Percentiles rank a stretch among this genome's conserved stretches.
Conservation (phyloP, 306 rosid species). For the Cicer bijugum region DNA sequence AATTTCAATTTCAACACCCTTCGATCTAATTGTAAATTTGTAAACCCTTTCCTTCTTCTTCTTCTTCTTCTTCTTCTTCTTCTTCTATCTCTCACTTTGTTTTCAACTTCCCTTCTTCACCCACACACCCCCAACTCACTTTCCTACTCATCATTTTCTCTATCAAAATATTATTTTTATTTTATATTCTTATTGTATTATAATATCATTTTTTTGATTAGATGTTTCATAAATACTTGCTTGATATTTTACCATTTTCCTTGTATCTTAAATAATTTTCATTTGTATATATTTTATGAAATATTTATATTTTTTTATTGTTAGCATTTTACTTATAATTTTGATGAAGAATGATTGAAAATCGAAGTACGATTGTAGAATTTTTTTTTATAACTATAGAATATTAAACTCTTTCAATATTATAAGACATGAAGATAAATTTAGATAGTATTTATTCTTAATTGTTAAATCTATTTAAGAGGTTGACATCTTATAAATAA, state of each 20-base stretch:
- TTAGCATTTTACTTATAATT: background rate
- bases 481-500: no score
- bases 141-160: background rate
- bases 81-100: background rate
- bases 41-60: background rate
- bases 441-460: no score
- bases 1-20: background rate
- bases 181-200: no score
- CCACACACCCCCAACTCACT: background rate
- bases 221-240: background rate
- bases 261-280: background rate
- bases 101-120: constrained; percentile 5
- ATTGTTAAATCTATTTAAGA: no score
- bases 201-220: background rate
- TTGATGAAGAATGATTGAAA: no score
- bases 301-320: background rate
- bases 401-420: no score
- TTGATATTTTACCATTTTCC: background rate
- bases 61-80: background rate
- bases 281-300: background rate
- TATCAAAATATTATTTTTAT: background rate
- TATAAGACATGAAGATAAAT: no score
- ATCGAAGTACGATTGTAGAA: no score
- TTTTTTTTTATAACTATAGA: no score
- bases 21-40: background rate